phyloP scores from a whole-genome alignment of 768 basidiomycete genomes.

The Trametes elegans region DNA sequence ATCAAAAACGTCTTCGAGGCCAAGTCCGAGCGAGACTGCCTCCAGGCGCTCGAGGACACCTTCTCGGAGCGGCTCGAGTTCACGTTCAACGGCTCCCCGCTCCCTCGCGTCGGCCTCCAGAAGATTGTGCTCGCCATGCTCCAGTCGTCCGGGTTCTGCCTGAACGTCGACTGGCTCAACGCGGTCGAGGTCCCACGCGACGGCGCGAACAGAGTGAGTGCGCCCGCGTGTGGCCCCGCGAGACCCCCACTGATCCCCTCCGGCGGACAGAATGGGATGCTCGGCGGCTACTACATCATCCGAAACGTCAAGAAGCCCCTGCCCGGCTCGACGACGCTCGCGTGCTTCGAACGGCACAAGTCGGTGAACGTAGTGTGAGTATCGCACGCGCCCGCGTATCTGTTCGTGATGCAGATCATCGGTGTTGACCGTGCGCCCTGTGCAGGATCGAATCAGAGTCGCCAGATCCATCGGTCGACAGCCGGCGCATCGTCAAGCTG shows the following conservation, averaged over 20 bases:
- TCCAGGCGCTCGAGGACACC: conserved; percentile 43
- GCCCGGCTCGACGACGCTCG: conserved; percentile 33
- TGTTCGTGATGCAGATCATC: background rate
- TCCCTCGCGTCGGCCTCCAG: conserved; percentile 40
- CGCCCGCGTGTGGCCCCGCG: conserved; percentile 3
- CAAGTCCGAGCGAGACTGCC: conserved; percentile 39
- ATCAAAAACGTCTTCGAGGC: conserved; percentile 52
- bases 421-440: background rate
- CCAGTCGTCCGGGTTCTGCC: conserved; percentile 34
- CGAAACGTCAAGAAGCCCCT: conserved; percentile 43
- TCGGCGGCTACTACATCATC: conserved; percentile 51
- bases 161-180: conserved; percentile 49
- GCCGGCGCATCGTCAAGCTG: conserved; percentile 47
- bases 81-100: conserved; percentile 43
- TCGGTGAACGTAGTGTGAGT: conserved; percentile 50
- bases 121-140: conserved; percentile 44
- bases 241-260: too few relatives aligned
- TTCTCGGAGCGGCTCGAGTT: conserved; percentile 43
- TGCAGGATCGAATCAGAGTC: conserved; percentile 44
- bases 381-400: background rate
- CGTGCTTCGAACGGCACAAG: conserved; percentile 49
- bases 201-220: conserved; percentile 42
- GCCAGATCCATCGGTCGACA: conserved; percentile 36
- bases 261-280: conserved; percentile 41
- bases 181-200: conserved; percentile 45